Evolutionary conservation across 2,329 filamentous ascomycete species (phyloP).

Genomic region (Trichophyton verrucosum): DNA sequence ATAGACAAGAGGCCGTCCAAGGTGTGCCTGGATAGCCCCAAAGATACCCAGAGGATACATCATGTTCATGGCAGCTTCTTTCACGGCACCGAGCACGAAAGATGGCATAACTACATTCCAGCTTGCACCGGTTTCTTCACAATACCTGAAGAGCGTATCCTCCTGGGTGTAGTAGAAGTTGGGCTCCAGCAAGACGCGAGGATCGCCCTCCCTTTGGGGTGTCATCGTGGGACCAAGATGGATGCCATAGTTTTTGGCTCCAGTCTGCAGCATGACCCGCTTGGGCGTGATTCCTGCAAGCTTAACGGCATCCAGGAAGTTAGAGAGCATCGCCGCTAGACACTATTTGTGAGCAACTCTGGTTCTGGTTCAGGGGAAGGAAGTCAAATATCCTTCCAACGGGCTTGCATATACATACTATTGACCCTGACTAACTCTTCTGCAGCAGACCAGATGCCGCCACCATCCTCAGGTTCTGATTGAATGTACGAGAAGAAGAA

Average conservation of each 20-base stretch:
- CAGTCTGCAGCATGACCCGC: slow-evolving; percentile 37
- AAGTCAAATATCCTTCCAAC: not conserved
- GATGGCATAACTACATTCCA: slow-evolving; percentile 20
- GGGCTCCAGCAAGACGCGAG: slow-evolving; percentile 15
- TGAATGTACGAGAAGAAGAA: slow-evolving; percentile 48
- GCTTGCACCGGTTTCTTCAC: slow-evolving; percentile 13
- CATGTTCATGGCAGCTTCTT: slow-evolving; percentile 18
- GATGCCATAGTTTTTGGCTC: slow-evolving; percentile 18
- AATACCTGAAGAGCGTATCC: slow-evolving; percentile 17
- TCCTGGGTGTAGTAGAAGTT: slow-evolving; percentile 23
- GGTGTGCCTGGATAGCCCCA: slow-evolving; percentile 16
- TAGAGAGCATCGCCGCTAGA: slow-evolving; percentile 29
- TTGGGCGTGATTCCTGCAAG: slow-evolving; percentile 33
- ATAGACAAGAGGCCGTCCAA: slow-evolving; percentile 15
- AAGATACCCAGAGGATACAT: slow-evolving; percentile 17
- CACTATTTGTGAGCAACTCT: not conserved
- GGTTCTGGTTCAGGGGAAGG: not conserved
- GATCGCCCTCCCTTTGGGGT: slow-evolving; percentile 19
- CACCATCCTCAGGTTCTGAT: slow-evolving; percentile 34
- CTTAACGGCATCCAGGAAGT: slow-evolving; percentile 37
- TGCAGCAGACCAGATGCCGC: slow-evolving; percentile 38
- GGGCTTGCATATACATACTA: slow-evolving; percentile 12
- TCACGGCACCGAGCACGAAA: slow-evolving; percentile 19
- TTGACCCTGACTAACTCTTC: slow-evolving; percentile 41
- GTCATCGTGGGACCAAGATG: slow-evolving; percentile 17